A percentile compares a stretch with the other conserved stretches of the same genome.
phyloP scores from a whole-genome alignment of 345 rosid genomes.

The Fremontodendron californicum region DNA sequence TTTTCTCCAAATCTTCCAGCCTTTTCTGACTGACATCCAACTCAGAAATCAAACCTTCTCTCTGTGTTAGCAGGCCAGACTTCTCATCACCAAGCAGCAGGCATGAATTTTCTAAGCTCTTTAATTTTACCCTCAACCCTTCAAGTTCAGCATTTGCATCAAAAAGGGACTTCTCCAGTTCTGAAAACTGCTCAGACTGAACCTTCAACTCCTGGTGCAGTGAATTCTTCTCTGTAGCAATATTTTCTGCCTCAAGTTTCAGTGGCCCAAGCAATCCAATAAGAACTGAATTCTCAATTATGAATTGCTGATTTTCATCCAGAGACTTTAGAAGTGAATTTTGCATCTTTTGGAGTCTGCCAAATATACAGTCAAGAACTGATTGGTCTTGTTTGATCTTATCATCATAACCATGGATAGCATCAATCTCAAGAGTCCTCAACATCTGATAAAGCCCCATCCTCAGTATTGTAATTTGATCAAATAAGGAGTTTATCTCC shows the following conservation, averaged over 20 bases:
- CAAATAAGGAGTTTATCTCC: conserved; percentile 49
- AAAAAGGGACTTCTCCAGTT: conserved; percentile 51
- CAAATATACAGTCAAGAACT: conserved; percentile 32
- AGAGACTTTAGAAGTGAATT: conserved; percentile 38
- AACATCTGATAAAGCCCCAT: conserved; percentile 47
- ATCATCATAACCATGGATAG: conserved; percentile 28
- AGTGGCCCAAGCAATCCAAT: conserved; percentile 56
- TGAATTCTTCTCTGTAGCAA: conserved; percentile 41
- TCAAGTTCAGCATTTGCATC: conserved; percentile 77
- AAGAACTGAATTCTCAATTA: conserved; percentile 58
- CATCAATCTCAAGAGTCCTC: conserved; percentile 44
- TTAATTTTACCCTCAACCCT: conserved; percentile 44
- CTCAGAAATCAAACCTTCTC: conserved; percentile 51
- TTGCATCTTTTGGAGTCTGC: conserved; percentile 53
- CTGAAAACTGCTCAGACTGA: conserved; percentile 39
- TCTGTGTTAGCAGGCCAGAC: conserved; percentile 41
- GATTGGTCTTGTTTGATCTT: conserved; percentile 41
- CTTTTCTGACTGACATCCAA: conserved; percentile 43
- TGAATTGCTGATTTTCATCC: conserved; percentile 54
- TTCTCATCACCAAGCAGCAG: conserved; percentile 58
- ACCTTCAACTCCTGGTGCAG: conserved; percentile 45
- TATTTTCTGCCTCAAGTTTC: conserved; percentile 51
- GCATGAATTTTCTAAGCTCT: conserved; percentile 62
- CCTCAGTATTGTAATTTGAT: conserved; percentile 49
- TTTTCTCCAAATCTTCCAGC: conserved; percentile 54